Evolutionary conservation across 1,284 basidiomycete genomes (phyloP).

Genomic region (Trametes sp.): DNA sequence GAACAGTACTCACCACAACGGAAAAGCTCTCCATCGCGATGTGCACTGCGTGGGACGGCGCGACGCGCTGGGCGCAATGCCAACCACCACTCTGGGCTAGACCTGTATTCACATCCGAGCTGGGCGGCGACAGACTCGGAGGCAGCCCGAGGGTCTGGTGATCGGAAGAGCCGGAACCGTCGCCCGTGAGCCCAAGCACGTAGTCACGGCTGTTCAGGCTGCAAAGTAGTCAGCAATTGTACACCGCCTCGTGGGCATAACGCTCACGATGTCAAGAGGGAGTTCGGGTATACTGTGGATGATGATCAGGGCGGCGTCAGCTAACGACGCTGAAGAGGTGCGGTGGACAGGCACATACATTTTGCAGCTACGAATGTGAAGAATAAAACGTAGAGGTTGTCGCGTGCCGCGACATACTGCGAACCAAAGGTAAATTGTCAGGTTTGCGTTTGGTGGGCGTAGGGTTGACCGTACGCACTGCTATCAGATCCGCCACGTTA

Average conservation of each 20-base stretch:
- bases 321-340: too few relatives aligned
- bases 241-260: neutral
- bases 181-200: neutral
- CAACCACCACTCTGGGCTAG: neutral
- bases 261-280: neutral
- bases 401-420: neutral
- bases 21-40: slow-evolving; percentile 1
- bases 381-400: slow-evolving; percentile 3
- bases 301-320: neutral
- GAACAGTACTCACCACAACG: neutral
- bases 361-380: slow-evolving; percentile 9
- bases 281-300: neutral
- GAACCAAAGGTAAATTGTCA: too few relatives aligned
- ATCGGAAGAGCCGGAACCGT: neutral
- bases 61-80: neutral
- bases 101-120: too few relatives aligned
- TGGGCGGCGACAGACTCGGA: too few relatives aligned
- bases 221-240: neutral
- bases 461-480: neutral
- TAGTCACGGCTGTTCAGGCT: slow-evolving; percentile 12
- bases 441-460: too few relatives aligned
- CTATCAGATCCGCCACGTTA: neutral
- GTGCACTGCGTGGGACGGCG: neutral
- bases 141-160: neutral
- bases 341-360: neutral